Base-by-base conservation (phyloP, 2,329 filamentous ascomycete species). In the Stemphylium lycopersici region DNA sequence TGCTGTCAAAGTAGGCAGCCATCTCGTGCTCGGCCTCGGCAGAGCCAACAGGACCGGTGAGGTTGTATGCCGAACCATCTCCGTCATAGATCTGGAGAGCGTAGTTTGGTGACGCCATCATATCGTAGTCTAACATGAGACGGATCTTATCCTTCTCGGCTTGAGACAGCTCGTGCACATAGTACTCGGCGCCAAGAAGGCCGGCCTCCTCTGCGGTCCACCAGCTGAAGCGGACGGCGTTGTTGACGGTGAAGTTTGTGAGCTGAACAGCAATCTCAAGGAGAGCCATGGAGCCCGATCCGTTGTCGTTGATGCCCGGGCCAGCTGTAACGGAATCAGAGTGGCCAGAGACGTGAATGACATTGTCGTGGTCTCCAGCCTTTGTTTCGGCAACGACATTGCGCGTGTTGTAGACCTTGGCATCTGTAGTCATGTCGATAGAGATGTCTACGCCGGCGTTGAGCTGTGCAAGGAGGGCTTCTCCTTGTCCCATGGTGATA, bases 261-360 rank as follows among this genome's bases (percentile, higher is more conserved):
- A 93, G 56, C 79, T 81, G 80, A 22, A 81, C 80, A 8, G 86
- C 86, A 26, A 86, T 78, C 47, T 85, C 84, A 7, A 88, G 78
- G 45, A 87, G 78, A 20, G 80, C 81, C 57, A 86, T 81, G 31
- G 82, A 85, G 50, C 89, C 89, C 3, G 86, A 87, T 41, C 89
- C 89, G 66, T 92, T 88, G 63, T 92, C 89, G 72, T 92, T 92
- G 80, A 92, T 91, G 16, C 89, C 89, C 1, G 86, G 85, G 0
- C 86, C 86, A 3, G 79, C 81, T 24, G 79, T 77, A 16, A 88
- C 85, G 6, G 82, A 84, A 73, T 88, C 86, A 15, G 80, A 82
- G 72, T 88, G 86, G 2, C 80, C 84, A 37, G 85, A 84, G 12
- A 87, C 72, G 36, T 71, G 68, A 44, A 84, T 80, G 41, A 88